A percentile compares a stretch with the other conserved stretches of the same genome.
Conservation (phyloP, 2,329 filamentous ascomycete species). For the Coleophoma cylindrospora region DNA sequence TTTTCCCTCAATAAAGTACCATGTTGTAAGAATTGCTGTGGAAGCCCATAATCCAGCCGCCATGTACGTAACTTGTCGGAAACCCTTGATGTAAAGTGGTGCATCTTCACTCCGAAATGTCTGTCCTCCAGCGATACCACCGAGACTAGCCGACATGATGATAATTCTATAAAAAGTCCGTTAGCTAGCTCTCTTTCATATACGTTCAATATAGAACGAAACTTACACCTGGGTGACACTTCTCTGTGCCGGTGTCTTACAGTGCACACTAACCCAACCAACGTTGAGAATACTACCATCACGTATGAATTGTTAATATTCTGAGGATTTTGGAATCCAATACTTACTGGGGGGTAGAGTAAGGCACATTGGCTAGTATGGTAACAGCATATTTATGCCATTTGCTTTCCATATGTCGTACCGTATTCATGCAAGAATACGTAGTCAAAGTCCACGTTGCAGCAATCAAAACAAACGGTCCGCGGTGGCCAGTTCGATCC, state of each 20-base stretch:
- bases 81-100: conserved; percentile 14
- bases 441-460: conserved; percentile 5
- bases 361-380: neutral
- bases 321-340: neutral
- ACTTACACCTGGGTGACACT: conserved; percentile 23
- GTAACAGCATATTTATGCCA: neutral
- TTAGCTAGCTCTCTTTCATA: neutral
- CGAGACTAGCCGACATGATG: conserved; percentile 23
- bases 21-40: no score
- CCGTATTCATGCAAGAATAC: neutral
- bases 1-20: no score
- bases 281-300: conserved; percentile 16
- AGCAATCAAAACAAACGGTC: conserved; percentile 28
- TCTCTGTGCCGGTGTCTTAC: conserved; percentile 20
- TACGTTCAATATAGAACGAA: neutral
- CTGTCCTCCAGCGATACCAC: conserved; percentile 21
- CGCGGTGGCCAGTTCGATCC: conserved; percentile 28
- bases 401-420: neutral
- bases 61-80: neutral
- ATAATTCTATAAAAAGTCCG: conserved; percentile 14
- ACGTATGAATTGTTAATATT: neutral
- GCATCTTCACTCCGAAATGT: conserved; percentile 24
- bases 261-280: conserved; percentile 25
- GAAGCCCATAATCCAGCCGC: no score
- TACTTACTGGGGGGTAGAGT: neutral